A percentile compares a stretch with the other conserved stretches of the same genome.
These are phyloP conservation scores for Myxozyma vanderwaltii DNA, from an alignment of 805 yeast genomes.

Conservation along the genomic window DNA sequence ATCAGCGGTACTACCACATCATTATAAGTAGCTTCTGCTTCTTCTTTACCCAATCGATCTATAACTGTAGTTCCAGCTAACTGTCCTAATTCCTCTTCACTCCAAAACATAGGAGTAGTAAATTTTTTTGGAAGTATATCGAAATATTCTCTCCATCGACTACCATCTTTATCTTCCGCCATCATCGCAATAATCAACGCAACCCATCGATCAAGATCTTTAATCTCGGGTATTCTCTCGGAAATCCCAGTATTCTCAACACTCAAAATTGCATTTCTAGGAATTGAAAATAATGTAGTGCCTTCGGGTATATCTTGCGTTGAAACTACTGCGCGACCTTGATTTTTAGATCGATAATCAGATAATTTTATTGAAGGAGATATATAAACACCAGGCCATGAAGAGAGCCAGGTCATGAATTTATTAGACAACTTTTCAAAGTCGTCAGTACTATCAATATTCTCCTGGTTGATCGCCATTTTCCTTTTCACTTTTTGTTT, in stretches of 20 bases:
- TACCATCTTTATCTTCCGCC: conserved; percentile 57
- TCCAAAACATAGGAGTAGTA: conserved; percentile 81
- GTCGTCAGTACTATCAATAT: conserved; percentile 4
- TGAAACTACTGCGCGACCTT: conserved; percentile 83
- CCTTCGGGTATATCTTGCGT: conserved; percentile 57
- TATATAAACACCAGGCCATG: conserved; percentile 39
- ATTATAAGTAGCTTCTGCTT: conserved; percentile 63
- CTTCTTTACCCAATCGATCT: conserved; percentile 67
- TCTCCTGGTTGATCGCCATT: not conserved
- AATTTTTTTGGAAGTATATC: conserved; percentile 65
- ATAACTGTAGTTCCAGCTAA: conserved; percentile 73
- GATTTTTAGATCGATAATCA: conserved; percentile 59
- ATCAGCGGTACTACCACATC: conserved; percentile 50
- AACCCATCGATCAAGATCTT: conserved; percentile 67
- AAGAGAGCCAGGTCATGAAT: conserved; percentile 27
- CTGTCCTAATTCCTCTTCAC: conserved; percentile 55
- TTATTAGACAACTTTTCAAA: conserved; percentile 4
- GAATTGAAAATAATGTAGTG: conserved; percentile 70
- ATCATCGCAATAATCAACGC: conserved; percentile 67
- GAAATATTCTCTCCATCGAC: conserved; percentile 73
- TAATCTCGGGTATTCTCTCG: conserved; percentile 35
- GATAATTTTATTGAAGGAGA: conserved; percentile 60
- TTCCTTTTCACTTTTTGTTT: not conserved
- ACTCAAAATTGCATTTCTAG: conserved; percentile 59
- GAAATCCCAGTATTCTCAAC: conserved; percentile 51